A percentile compares a stretch with the other conserved stretches of the same genome.
phyloP scores from a whole-genome alignment of 2,329 filamentous ascomycete species.

The Venturia oleaginea region DNA sequence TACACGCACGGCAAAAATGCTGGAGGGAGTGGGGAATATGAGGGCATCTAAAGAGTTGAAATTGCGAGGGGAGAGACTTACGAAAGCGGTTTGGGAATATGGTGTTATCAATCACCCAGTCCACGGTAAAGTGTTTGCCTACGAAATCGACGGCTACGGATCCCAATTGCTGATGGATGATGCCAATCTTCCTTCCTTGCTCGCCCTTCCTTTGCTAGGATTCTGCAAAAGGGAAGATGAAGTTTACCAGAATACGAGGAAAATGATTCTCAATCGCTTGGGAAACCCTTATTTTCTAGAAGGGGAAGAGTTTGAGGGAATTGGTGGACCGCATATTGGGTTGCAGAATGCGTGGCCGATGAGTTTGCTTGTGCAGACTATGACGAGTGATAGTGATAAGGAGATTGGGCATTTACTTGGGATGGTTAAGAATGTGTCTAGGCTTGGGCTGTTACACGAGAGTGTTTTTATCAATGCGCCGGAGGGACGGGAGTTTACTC shows the following conservation, averaged over 20 bases:
- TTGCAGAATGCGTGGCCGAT: conserved; percentile 94
- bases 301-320: conserved; percentile 71
- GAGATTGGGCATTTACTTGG: conserved; percentile 71
- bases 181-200: conserved; percentile 73
- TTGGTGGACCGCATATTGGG: conserved; percentile 78
- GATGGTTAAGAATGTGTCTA: conserved; percentile 65
- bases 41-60: conserved; percentile 48
- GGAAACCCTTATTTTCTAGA: conserved; percentile 85
- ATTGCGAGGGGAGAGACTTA: conserved; percentile 54
- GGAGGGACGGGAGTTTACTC: conserved; percentile 58
- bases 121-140: conserved; percentile 74
- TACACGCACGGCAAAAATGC: conserved; percentile 59
- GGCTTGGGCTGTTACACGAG: conserved; percentile 80
- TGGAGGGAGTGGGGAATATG: conserved; percentile 30
- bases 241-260: conserved; percentile 81
- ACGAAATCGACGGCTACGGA: conserved; percentile 81
- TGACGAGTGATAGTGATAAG: conserved; percentile 72
- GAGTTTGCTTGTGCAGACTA: conserved; percentile 83
- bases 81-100: conserved; percentile 72
- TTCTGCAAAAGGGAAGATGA: conserved; percentile 57
- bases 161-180: conserved; percentile 81
- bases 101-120: conserved; percentile 68
- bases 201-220: conserved; percentile 70
- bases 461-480: conserved; percentile 68
- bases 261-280: conserved; percentile 62